Percentiles rank a stretch among this genome's conserved stretches.
Evolutionary conservation across 169 alveolate genomes (phyloP).

Genomic region (Besnoitia besnoiti): DNA sequence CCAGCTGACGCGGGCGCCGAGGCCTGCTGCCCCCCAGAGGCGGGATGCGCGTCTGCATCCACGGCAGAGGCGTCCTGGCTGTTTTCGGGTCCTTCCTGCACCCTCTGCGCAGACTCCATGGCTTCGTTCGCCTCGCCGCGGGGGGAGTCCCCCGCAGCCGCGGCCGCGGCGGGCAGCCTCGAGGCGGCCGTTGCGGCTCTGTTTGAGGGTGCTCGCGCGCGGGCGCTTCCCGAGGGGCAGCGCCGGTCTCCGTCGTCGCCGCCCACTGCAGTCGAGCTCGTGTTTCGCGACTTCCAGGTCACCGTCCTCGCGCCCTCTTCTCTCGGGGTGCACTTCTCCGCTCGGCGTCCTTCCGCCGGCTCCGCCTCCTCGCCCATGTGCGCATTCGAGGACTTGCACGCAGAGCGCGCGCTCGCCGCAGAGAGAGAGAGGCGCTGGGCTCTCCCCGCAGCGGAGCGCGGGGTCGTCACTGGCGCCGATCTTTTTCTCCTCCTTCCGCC

Average conservation of each 20-base stretch:
- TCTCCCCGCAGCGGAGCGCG: neutral
- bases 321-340: neutral
- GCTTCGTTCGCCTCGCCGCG: too few relatives aligned
- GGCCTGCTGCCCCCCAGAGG: too few relatives aligned
- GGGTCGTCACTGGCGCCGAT: constrained; percentile 4
- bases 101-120: too few relatives aligned
- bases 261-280: neutral
- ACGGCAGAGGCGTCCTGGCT: too few relatives aligned
- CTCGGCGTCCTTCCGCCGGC: neutral
- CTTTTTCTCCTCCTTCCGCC: constrained; percentile 4
- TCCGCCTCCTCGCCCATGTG: neutral
- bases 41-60: too few relatives aligned
- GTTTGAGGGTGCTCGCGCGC: too few relatives aligned
- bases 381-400: neutral
- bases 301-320: constrained; percentile 4
- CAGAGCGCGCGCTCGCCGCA: neutral
- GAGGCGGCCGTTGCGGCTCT: neutral
- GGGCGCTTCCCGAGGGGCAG: too few relatives aligned
- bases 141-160: neutral
- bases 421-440: neutral
- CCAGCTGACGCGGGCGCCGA: too few relatives aligned
- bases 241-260: neutral
- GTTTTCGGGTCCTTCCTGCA: neutral
- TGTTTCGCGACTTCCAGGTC: neutral
- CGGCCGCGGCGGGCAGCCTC: too few relatives aligned